Evolutionary conservation across 192 early-diverging fungal species (phyloP).

Genomic region (Coemansia sp.): DNA sequence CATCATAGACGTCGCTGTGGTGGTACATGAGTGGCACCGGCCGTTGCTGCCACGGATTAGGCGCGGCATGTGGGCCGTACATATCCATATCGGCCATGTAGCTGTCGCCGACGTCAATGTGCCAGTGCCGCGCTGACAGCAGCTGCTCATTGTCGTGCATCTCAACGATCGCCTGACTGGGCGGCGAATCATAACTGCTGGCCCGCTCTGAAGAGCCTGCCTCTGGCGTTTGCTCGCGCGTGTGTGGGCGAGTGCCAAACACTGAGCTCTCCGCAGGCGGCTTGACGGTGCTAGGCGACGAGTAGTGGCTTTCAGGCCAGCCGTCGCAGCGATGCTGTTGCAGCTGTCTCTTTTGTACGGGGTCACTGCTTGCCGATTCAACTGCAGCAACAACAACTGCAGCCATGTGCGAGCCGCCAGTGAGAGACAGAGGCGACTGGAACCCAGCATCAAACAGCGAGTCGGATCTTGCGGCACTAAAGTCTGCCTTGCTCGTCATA

Average conservation of each 20-base stretch:
- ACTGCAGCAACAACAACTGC: not conserved
- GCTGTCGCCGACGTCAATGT: conserved; percentile 4
- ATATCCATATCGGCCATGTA: not conserved
- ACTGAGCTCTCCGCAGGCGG: conserved; percentile 13
- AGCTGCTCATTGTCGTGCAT: conserved; percentile 5
- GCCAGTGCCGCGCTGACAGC: conserved; percentile 17
- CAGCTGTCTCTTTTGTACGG: conserved; percentile 1
- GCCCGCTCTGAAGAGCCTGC: not conserved
- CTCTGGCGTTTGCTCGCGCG: conserved; percentile 13
- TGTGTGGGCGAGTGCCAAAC: conserved; percentile 20
- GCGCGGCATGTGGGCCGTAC: not conserved
- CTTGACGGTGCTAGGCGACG: not conserved
- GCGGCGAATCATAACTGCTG: not conserved
- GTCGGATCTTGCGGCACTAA: not conserved
- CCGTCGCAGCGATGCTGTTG: conserved; percentile 8
- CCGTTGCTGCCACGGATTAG: conserved; percentile 6
- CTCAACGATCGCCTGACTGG: not conserved
- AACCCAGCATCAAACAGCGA: conserved; percentile 1
- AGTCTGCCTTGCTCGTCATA: not conserved
- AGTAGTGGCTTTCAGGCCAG: not conserved
- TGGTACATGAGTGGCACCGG: conserved; percentile 1
- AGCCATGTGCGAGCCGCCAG: not conserved
- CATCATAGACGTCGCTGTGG: conserved; percentile 18
- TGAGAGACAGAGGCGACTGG: not conserved
- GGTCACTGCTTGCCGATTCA: not conserved